phyloP scores from a whole-genome alignment of 2,329 filamentous ascomycete species.

The Colletotrichum liriopes region DNA sequence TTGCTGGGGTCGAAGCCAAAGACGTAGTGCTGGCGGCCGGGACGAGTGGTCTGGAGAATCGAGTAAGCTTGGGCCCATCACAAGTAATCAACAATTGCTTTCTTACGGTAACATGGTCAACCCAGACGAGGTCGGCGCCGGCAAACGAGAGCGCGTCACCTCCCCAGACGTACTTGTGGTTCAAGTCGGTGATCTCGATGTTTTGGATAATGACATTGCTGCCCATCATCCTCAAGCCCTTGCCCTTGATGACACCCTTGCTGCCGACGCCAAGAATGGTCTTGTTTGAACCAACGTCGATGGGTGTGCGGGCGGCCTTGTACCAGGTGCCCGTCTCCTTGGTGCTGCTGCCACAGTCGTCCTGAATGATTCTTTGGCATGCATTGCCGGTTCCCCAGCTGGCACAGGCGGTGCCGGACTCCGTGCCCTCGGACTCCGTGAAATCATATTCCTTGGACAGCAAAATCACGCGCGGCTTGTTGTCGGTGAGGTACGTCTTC shows the following conservation, averaged over 20 bases:
- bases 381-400: conserved; percentile 43
- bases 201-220: conserved; percentile 41
- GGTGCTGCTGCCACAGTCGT: conserved; percentile 21
- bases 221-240: conserved; percentile 34
- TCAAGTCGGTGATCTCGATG: conserved; percentile 35
- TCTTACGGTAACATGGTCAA: conserved; percentile 40
- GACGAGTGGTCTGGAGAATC: conserved; percentile 23
- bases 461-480: conserved; percentile 46
- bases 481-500: conserved; percentile 43
- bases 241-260: conserved; percentile 36
- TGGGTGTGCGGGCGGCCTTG: conserved; percentile 36
- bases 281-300: conserved; percentile 37
- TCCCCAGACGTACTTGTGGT: conserved; percentile 39
- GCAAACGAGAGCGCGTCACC: conserved; percentile 35
- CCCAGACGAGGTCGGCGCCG: conserved; percentile 37
- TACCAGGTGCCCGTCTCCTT: conserved; percentile 28
- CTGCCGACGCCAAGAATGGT: conserved; percentile 36
- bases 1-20: conserved; percentile 39
- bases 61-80: not conserved
- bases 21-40: conserved; percentile 38
- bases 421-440: conserved; percentile 46
- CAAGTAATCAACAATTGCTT: not conserved
- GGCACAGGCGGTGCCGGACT: conserved; percentile 48
- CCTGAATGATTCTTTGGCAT: conserved; percentile 45
- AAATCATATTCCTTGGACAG: conserved; percentile 50